Conservation (phyloP, 1,284 basidiomycete species). For the Apiotrichum veenhuisii region DNA sequence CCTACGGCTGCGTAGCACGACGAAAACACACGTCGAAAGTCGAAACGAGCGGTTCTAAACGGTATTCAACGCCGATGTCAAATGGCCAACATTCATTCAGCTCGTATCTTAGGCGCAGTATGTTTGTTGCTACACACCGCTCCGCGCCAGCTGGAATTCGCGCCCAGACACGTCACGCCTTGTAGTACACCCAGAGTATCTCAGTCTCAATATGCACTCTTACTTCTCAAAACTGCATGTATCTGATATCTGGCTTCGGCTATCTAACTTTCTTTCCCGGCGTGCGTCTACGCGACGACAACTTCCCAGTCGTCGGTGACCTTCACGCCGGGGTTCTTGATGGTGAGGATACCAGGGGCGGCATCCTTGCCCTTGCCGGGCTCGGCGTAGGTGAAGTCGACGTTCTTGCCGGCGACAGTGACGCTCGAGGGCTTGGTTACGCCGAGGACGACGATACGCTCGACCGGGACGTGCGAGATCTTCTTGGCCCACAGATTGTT, state of each 20-base stretch:
- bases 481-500: constrained; percentile 66
- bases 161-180: too few species aligned
- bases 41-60: too few species aligned
- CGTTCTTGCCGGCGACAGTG: constrained; percentile 51
- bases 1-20: too few species aligned
- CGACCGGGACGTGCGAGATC: constrained; percentile 66
- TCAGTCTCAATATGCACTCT: too few species aligned
- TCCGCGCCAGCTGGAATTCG: too few species aligned
- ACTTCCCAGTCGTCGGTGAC: constrained; percentile 70
- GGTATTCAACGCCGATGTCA: too few species aligned
- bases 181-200: too few species aligned
- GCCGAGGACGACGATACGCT: constrained; percentile 75
- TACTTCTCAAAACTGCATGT: too few species aligned
- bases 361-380: constrained; percentile 51
- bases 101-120: too few species aligned
- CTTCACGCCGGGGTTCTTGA: constrained; percentile 73
- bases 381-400: constrained; percentile 52
- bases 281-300: constrained; percentile 1
- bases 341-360: constrained; percentile 60
- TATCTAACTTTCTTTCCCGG: background rate
- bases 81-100: too few species aligned
- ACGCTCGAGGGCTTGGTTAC: constrained; percentile 60
- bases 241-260: background rate
- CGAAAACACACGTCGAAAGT: too few species aligned
- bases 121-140: too few species aligned